Evolutionary conservation across 257 asterid species (phyloP), one percentile per base, ranked within the genome.

Genomic region (Fraxinus excelsior): DNA sequence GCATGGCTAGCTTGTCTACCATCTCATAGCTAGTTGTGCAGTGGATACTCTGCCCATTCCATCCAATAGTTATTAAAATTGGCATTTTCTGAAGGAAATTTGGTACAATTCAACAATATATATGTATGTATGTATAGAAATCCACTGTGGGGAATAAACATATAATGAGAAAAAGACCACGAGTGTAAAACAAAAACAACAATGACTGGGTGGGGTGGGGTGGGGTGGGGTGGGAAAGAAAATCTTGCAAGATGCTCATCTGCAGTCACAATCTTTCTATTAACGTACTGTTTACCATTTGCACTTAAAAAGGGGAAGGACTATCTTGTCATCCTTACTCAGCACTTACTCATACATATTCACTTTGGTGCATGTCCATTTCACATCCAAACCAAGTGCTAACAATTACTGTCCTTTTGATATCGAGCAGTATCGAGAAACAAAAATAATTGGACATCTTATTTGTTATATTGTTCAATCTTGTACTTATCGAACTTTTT

Each of bases 361-460:
- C 64, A 72, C 44, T 62, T 76, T 76, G 83, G 79, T 82, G 82
- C 71, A 37, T 65, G 78, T 70, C 76, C 29, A 71, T 83, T 77
- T 77, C 80, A 53, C 38, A n/a, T n/a, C n/a, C n/a, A n/a, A 68
- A 38, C 26, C 51, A 58, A n/a, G 66, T 23, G 26, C 12, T 23
- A 1, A 12, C 10, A 0, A 44, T 3, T 14, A 44, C 2, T 3
- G 6, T 44, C 12, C 6, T 4, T 44, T 44, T 12, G 3, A 42
- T 7, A 38, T 7, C 44, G 44, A 38, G n/a, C 16, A 42, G 16
- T 42, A 42, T 42, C 49, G 49, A 42, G 49, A 42, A 42, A 42
- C 16, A 3, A 42, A 37, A 42, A 42, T 42, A 42, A 42, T 42
- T 42, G 4, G 1, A 12, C 18, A 42, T 42, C 16, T 42, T 42